Percentiles rank a stretch among this genome's conserved stretches.
phyloP scores from a whole-genome alignment of 805 yeast genomes.

The Helenozyma rhizophorensis region DNA sequence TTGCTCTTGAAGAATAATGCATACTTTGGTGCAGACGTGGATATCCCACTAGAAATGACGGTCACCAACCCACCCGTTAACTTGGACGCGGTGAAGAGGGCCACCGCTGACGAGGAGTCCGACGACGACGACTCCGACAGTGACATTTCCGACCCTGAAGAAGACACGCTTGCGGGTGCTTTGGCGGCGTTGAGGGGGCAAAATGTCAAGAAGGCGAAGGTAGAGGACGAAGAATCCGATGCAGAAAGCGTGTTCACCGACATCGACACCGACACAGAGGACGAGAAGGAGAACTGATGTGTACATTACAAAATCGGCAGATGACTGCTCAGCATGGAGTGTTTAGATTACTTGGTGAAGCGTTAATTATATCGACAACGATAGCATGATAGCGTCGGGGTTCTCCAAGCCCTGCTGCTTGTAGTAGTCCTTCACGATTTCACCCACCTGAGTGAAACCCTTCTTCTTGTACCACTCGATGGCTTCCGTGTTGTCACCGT shows the following conservation, averaged over 20 bases:
- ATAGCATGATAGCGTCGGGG: constrained; percentile 46
- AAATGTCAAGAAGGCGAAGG: constrained; percentile 41
- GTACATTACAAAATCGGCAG: not conserved
- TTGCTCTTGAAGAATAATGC: constrained; percentile 66
- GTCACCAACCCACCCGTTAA: constrained; percentile 49
- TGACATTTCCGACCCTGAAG: constrained; percentile 66
- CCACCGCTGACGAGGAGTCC: constrained; percentile 29
- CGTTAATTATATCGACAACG: constrained; percentile 24
- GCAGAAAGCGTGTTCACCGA: constrained; percentile 40
- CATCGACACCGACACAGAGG: constrained; percentile 40
- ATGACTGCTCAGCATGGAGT: no score
- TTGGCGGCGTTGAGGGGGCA: constrained; percentile 67
- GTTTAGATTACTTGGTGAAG: no score
- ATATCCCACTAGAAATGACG: constrained; percentile 64
- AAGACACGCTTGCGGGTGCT: constrained; percentile 72
- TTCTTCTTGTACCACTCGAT: constrained; percentile 47
- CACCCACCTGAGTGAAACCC: constrained; percentile 42
- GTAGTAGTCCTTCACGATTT: constrained; percentile 44
- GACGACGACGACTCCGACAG: constrained; percentile 45
- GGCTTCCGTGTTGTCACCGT: constrained; percentile 37
- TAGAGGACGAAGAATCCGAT: constrained; percentile 37
- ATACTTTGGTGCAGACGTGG: constrained; percentile 79
- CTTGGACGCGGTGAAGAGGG: constrained; percentile 17
- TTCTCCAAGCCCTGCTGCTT: constrained; percentile 39
- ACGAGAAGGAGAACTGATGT: constrained; percentile 24